A percentile compares a stretch with the other conserved stretches of the same genome.
phyloP scores from a whole-genome alignment of 2,329 filamentous ascomycete genomes.

The Hypoxylon sp. region DNA sequence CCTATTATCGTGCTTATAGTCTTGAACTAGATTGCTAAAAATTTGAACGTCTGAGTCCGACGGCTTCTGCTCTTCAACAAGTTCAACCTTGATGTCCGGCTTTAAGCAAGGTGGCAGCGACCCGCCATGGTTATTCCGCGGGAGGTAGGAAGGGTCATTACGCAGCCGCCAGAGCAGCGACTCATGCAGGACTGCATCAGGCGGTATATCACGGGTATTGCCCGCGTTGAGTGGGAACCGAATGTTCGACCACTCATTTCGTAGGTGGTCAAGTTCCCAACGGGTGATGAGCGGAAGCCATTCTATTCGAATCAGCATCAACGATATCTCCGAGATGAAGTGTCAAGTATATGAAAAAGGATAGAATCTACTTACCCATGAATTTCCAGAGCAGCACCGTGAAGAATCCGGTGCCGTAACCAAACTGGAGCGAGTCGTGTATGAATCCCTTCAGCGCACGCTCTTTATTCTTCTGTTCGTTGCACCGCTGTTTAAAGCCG shows the following conservation, averaged over 20 bases:
- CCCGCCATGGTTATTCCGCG: conserved; percentile 57
- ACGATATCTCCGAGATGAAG: neutral
- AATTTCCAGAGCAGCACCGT: conserved; percentile 61
- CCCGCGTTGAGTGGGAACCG: conserved; percentile 59
- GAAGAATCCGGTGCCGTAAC: conserved; percentile 57
- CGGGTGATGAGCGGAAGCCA: conserved; percentile 59
- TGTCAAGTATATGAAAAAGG: neutral
- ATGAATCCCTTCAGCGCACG: conserved; percentile 55
- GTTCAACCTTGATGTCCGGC: conserved; percentile 32
- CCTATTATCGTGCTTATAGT: conserved; percentile 2
- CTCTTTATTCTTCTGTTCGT: conserved; percentile 48
- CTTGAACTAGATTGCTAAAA: neutral
- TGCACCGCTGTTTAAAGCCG: conserved; percentile 55
- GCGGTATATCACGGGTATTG: conserved; percentile 58
- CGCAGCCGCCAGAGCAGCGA: conserved; percentile 56
- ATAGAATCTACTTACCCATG: conserved; percentile 56
- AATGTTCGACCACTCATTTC: conserved; percentile 54
- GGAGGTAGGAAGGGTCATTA: conserved; percentile 51
- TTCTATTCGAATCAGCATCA: conserved; percentile 49
- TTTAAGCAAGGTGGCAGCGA: conserved; percentile 54
- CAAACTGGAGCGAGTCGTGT: conserved; percentile 59
- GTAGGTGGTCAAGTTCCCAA: conserved; percentile 56
- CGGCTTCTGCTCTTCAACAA: conserved; percentile 18
- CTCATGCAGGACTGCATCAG: conserved; percentile 58
- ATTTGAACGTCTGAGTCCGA: conserved; percentile 10